Conservation (phyloP, 2,329 filamentous ascomycete genomes). For the Apiospora rasikravindrae region DNA sequence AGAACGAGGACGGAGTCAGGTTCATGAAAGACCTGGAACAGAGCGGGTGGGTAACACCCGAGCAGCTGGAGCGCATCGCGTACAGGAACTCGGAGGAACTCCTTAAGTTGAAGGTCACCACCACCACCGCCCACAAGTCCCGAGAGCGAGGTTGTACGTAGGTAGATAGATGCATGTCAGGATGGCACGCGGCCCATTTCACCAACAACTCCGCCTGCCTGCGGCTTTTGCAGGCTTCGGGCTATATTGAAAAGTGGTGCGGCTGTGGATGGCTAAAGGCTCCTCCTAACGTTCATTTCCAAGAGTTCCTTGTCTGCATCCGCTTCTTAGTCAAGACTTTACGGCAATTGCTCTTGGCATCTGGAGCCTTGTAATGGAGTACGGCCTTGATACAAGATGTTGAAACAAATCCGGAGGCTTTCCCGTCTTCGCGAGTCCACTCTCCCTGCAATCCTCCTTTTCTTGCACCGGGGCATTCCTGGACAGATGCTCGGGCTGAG, state of each 20-base stretch:
- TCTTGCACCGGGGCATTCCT: neutral
- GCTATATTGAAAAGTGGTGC: neutral
- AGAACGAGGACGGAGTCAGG: constrained; percentile 51
- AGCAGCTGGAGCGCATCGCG: constrained; percentile 54
- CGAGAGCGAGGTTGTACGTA: neutral
- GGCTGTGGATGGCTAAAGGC: neutral
- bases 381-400: neutral
- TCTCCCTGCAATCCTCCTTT: neutral
- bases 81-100: constrained; percentile 54
- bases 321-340: neutral
- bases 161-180: neutral
- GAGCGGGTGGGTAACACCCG: constrained; percentile 53
- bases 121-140: neutral
- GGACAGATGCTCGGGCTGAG: neutral
- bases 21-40: constrained; percentile 54
- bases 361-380: neutral
- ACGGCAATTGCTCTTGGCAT: neutral
- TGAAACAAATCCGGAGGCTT: neutral
- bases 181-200: neutral
- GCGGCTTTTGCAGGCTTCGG: neutral
- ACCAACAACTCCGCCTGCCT: neutral
- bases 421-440: neutral
- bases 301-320: neutral
- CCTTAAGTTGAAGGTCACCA: constrained; percentile 11
- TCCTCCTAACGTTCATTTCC: neutral